Evolutionary conservation across 139 green algal species (phyloP).

Genomic region (Zygnema circumcarinatum): DNA sequence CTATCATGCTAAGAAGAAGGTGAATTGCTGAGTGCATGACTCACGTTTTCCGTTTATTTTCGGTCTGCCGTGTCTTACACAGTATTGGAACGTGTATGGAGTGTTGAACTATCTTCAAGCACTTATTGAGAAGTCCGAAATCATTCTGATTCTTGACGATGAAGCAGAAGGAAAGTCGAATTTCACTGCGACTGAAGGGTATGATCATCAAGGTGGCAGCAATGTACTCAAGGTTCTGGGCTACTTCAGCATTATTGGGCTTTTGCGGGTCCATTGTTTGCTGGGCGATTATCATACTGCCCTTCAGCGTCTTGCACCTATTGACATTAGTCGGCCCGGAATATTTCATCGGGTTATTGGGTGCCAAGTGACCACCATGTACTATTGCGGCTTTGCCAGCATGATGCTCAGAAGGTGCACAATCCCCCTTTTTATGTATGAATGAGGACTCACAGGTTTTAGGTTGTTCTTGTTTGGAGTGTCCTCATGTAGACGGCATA

Average conservation of each 20-base stretch:
- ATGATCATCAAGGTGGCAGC: constrained; percentile 67
- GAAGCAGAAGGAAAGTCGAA: constrained; percentile 66
- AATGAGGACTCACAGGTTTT: background rate
- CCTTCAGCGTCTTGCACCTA: constrained; percentile 67
- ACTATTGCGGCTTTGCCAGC: constrained; percentile 95
- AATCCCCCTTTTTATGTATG: background rate
- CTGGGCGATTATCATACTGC: constrained; percentile 88
- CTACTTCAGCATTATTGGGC: constrained; percentile 93
- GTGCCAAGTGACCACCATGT: constrained; percentile 90
- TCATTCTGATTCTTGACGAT: constrained; percentile 73
- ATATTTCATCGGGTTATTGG: constrained; percentile 79
- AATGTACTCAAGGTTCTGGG: constrained; percentile 96
- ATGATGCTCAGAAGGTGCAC: constrained; percentile 77
- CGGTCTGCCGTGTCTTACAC: background rate
- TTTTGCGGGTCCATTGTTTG: constrained; percentile 88
- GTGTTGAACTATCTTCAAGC: constrained; percentile 89
- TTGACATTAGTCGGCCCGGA: constrained; percentile 72
- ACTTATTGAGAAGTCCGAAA: constrained; percentile 84
- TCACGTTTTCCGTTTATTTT: too few species aligned
- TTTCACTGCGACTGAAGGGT: constrained; percentile 78
- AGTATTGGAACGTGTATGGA: constrained; percentile 81
- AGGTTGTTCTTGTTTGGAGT: background rate
- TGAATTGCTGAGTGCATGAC: too few species aligned
- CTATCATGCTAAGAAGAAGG: too few species aligned
- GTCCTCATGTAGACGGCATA: too few species aligned